Evolutionary conservation across 805 yeast species (phyloP).

Genomic region (Metschnikowia baotianmanensis): DNA sequence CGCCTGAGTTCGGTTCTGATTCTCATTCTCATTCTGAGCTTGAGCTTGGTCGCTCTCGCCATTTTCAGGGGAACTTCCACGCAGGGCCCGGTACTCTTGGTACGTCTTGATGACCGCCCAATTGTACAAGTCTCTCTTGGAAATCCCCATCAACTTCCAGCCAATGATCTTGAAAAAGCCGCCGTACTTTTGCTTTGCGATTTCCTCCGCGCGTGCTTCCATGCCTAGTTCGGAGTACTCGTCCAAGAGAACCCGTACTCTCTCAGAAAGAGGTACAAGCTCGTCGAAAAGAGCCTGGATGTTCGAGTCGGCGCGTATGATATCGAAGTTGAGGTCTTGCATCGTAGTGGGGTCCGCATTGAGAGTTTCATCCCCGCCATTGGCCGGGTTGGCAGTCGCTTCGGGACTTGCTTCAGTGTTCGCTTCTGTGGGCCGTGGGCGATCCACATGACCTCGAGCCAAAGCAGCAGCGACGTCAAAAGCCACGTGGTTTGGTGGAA

Average conservation of each 20-base stretch:
- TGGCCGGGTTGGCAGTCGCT: too few relatives aligned
- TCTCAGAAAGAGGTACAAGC: constrained; percentile 39
- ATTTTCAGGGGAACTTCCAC: background rate
- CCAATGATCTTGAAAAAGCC: constrained; percentile 34
- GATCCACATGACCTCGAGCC: too few relatives aligned
- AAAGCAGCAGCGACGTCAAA: too few relatives aligned
- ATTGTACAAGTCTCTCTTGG: constrained; percentile 46
- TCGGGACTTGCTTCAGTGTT: too few relatives aligned
- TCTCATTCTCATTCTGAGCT: too few relatives aligned
- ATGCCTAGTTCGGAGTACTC: constrained; percentile 34
- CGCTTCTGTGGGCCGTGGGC: too few relatives aligned
- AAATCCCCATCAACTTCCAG: constrained; percentile 59
- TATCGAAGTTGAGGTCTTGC: constrained; percentile 27
- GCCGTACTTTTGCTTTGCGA: constrained; percentile 35
- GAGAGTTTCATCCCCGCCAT: background rate
- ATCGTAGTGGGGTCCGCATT: background rate
- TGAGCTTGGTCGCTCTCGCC: background rate
- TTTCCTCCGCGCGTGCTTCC: constrained; percentile 43
- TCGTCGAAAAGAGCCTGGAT: constrained; percentile 38
- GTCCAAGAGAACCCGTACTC: constrained; percentile 41
- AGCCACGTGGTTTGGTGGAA: too few relatives aligned
- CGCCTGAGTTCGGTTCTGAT: background rate
- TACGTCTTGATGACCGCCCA: constrained; percentile 42
- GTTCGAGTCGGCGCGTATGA: constrained; percentile 36
- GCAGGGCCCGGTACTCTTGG: constrained; percentile 13